Percentiles rank a stretch among this genome's conserved stretches.
These are phyloP conservation scores for Priceomyces medius DNA, from an alignment of 805 yeast species.

Conservation along the genomic window DNA sequence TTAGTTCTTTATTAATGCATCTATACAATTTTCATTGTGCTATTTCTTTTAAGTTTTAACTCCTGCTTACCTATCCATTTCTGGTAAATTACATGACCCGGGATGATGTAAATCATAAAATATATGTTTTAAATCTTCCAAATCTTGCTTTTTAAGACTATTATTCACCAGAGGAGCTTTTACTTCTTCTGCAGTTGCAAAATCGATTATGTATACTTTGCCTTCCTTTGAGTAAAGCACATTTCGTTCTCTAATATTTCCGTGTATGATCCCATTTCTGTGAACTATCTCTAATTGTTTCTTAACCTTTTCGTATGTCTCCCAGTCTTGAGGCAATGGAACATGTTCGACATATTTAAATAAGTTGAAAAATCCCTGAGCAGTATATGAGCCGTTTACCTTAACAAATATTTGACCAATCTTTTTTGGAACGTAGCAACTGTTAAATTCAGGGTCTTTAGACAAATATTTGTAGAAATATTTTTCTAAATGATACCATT, in stretches of 20 bases:
- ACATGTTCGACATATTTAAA: neutral
- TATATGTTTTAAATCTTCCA: neutral
- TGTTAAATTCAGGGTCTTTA: conserved; percentile 2
- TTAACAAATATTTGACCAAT: neutral
- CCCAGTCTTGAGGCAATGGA: conserved; percentile 1
- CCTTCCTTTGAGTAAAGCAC: conserved; percentile 4
- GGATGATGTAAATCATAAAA: too few relatives aligned
- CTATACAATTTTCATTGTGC: too few relatives aligned
- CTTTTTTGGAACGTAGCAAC: neutral
- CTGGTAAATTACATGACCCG: too few relatives aligned
- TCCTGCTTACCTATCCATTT: too few relatives aligned
- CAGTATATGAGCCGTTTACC: neutral
- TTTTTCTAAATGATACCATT: neutral
- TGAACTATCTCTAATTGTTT: conserved; percentile 8
- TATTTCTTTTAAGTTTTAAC: too few relatives aligned
- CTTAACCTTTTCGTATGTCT: conserved; percentile 1
- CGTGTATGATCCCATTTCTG: conserved; percentile 7
- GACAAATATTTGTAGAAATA: neutral
- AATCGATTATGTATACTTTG: conserved; percentile 5
- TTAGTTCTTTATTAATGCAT: too few relatives aligned
- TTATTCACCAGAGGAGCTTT: neutral
- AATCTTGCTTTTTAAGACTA: too few relatives aligned
- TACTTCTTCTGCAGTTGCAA: neutral
- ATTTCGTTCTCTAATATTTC: conserved; percentile 6
- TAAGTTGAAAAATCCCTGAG: neutral